Evolutionary conservation across 2,329 filamentous ascomycete genomes (phyloP).

Genomic region (Sporothrix brunneoviolacea): DNA sequence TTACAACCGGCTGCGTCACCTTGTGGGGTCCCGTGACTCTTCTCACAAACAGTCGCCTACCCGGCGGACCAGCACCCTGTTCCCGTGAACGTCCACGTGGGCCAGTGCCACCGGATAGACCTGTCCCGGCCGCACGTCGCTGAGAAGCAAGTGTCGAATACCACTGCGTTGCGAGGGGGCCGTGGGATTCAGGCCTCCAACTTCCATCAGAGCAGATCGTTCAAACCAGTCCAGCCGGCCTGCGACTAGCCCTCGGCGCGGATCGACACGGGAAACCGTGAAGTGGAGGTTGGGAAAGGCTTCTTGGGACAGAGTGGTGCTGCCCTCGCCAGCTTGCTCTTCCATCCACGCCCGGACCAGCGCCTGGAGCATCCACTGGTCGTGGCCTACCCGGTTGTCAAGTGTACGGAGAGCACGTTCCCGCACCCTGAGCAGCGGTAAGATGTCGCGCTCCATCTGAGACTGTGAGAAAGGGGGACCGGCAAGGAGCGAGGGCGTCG

Average conservation of each 20-base stretch:
- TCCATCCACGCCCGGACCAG: slow-evolving; percentile 55
- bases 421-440: slow-evolving; percentile 46
- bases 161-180: neutral
- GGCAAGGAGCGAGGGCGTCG: too few relatives aligned
- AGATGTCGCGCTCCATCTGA: slow-evolving; percentile 35
- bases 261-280: slow-evolving; percentile 34
- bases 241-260: slow-evolving; percentile 25
- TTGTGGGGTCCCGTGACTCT: too few relatives aligned
- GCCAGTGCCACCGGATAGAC: slow-evolving; percentile 48
- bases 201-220: slow-evolving; percentile 35
- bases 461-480: slow-evolving; percentile 35
- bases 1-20: too few relatives aligned
- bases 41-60: slow-evolving; percentile 1
- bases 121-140: slow-evolving; percentile 41
- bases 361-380: slow-evolving; percentile 51
- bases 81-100: slow-evolving; percentile 46
- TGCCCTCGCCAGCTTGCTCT: slow-evolving; percentile 29
- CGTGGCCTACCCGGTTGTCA: slow-evolving; percentile 35
- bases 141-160: slow-evolving; percentile 25
- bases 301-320: too few relatives aligned
- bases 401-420: slow-evolving; percentile 44
- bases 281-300: slow-evolving; percentile 43
- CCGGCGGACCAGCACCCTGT: slow-evolving; percentile 37
- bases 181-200: slow-evolving; percentile 27
- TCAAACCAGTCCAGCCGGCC: slow-evolving; percentile 48